Evolutionary conservation across 2,329 filamentous ascomycete genomes (phyloP).

Genomic region (Diplodia seriata): DNA sequence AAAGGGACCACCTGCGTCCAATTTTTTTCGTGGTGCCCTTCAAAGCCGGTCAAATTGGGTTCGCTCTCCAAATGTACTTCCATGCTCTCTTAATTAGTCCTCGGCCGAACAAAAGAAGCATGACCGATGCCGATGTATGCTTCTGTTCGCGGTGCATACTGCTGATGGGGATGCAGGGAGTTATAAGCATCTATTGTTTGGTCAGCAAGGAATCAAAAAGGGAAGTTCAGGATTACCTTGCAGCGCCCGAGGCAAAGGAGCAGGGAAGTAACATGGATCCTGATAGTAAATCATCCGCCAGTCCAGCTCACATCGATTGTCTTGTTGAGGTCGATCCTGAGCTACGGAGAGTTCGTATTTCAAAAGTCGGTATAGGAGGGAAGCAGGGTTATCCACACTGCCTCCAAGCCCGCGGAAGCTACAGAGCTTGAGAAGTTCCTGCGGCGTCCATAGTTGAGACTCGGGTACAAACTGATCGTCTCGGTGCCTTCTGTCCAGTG

Average conservation of each 20-base stretch:
- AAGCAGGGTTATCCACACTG: neutral
- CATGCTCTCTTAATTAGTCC: neutral
- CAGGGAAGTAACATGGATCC: neutral
- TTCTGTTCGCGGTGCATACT: neutral
- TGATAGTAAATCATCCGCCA: slow-evolving; percentile 5
- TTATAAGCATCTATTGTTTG: neutral
- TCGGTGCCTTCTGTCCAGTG: neutral
- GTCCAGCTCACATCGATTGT: neutral
- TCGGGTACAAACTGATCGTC: neutral
- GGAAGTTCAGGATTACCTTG: neutral
- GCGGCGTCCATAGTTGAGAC: neutral
- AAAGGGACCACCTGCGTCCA: neutral
- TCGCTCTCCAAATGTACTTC: neutral
- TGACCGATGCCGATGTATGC: neutral
- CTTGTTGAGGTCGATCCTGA: neutral
- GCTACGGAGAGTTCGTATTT: slow-evolving; percentile 3
- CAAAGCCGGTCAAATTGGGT: neutral
- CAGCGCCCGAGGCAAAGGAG: neutral
- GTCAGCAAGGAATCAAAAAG: neutral
- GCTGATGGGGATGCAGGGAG: neutral
- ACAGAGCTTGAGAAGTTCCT: neutral
- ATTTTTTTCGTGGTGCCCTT: neutral
- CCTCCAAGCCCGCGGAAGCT: neutral
- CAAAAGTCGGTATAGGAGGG: neutral
- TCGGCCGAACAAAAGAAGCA: neutral